Evolutionary conservation across 148 eudicot genomes (phyloP).

Genomic region (Rhododendron kiyosumense): DNA sequence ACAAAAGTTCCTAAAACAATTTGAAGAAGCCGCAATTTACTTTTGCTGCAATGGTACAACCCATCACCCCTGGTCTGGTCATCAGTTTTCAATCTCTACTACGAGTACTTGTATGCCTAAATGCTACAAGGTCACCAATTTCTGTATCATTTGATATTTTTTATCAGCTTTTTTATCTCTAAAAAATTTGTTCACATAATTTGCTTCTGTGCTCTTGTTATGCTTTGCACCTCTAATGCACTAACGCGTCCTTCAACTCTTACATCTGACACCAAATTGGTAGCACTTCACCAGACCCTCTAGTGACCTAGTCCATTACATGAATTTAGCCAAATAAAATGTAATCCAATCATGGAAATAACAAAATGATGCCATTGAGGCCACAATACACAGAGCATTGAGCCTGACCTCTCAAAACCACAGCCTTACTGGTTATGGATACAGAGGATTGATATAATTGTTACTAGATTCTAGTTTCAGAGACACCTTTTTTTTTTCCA

Average conservation of each 20-base stretch:
- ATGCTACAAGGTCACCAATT: not conserved
- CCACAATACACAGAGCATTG: not conserved
- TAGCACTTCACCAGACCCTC: not conserved
- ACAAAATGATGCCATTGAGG: not conserved
- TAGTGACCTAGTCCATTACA: not conserved
- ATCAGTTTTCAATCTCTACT: not conserved
- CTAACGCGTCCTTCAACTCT: not conserved
- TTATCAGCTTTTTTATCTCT: not conserved
- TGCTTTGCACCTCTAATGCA: not conserved
- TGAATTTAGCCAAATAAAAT: not conserved
- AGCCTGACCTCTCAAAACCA: not conserved
- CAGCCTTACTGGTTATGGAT: not conserved
- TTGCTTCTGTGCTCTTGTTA: not conserved
- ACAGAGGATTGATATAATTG: not conserved
- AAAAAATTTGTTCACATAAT: not conserved
- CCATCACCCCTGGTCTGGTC: not conserved
- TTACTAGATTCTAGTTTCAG: not conserved
- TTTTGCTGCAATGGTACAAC: not conserved
- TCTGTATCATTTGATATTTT: not conserved
- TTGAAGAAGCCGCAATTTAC: not conserved
- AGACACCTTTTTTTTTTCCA: too few relatives aligned
- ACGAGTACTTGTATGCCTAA: not conserved
- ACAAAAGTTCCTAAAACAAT: not conserved
- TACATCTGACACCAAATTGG: not conserved
- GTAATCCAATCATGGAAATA: not conserved